These are phyloP conservation scores for Spathaspora girioi DNA, from an alignment of 805 yeast species.

Conservation along the genomic window DNA sequence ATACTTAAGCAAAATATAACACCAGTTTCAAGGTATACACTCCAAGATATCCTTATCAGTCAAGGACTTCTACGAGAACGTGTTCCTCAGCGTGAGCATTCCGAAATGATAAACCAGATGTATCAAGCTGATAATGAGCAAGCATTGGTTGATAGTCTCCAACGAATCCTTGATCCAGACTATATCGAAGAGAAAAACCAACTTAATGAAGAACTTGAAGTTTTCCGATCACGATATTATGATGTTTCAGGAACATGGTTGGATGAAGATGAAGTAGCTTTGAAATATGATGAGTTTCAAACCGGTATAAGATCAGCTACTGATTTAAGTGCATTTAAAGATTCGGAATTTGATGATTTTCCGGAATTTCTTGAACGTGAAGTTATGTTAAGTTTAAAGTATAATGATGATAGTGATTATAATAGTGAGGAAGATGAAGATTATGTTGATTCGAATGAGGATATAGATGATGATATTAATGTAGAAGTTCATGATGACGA, in stretches of 20 bases:
- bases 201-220: constrained; percentile 1
- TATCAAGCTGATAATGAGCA: constrained; percentile 13
- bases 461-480: background rate
- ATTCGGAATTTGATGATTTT: constrained; percentile 65
- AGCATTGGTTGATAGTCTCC: constrained; percentile 11
- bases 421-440: constrained; percentile 5
- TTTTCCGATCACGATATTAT: constrained; percentile 4
- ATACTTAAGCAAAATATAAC: background rate
- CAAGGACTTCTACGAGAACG: constrained; percentile 3
- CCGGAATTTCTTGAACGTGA: constrained; percentile 38
- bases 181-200: background rate
- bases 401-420: constrained; percentile 17
- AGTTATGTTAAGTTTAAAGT: constrained; percentile 5
- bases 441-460: background rate
- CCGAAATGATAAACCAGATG: background rate
- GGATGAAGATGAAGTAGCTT: constrained; percentile 15
- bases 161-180: constrained; percentile 4
- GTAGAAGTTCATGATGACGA: constrained; percentile 1
- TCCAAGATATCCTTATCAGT: constrained; percentile 9
- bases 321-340: constrained; percentile 15
- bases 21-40: constrained; percentile 6
- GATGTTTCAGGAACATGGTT: constrained; percentile 9
- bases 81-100: background rate
- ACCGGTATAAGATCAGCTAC: background rate
- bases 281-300: background rate